A percentile compares a stretch with the other conserved stretches of the same genome.
These are phyloP conservation scores for Colletotrichum sp. DNA, from an alignment of 2,329 filamentous ascomycete genomes.

Conservation along the genomic window DNA sequence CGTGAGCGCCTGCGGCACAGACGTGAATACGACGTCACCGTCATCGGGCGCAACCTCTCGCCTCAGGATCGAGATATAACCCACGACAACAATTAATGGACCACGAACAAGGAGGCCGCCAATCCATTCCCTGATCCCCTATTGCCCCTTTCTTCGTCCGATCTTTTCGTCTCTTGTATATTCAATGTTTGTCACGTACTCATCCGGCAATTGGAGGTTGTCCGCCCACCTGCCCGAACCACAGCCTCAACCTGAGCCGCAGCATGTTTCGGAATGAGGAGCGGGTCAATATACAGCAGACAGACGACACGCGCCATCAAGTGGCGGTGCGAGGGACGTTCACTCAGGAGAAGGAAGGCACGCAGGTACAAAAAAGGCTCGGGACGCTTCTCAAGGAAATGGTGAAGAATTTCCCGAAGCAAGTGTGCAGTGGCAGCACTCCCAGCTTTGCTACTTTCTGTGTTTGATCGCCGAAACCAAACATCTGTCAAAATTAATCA, in stretches of 20 bases:
- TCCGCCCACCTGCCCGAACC: not conserved
- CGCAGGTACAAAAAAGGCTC: not conserved
- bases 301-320: not conserved
- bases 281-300: not conserved
- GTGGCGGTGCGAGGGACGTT: not conserved
- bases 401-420: rapidly evolving
- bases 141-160: not conserved
- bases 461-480: not conserved
- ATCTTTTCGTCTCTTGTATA: not conserved
- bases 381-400: not conserved
- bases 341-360: not conserved
- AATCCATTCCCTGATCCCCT: not conserved
- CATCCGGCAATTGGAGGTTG: not conserved
- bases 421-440: not conserved
- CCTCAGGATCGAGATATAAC: not conserved
- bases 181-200: not conserved
- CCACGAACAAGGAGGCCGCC: not conserved
- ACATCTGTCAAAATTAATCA: rapidly evolving
- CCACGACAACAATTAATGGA: not conserved
- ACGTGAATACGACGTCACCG: not conserved
- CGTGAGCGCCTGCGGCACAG: not conserved
- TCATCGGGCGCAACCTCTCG: not conserved
- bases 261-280: not conserved
- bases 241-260: not conserved
- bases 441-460: not conserved